Base-by-base conservation (phyloP, 2,329 filamentous ascomycete genomes). In the Colletotrichum sp. region DNA sequence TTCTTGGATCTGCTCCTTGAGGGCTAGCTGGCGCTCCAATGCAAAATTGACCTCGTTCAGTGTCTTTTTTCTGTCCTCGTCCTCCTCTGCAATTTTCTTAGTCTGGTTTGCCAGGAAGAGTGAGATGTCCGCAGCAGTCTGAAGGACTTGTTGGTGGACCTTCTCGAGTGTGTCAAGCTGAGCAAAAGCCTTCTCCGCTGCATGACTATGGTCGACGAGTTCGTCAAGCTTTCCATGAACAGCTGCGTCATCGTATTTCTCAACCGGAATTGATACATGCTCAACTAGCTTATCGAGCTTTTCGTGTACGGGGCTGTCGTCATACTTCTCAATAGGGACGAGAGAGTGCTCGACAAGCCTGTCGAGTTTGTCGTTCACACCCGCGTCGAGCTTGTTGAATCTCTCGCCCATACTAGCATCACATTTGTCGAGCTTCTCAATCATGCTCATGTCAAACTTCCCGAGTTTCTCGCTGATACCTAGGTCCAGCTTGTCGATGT, bases 141-240 rank as follows among this genome's bases (percentile, higher is more conserved):
- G 90, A 82, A 95, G 92, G 72, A 99, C 95, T 79, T 98, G 94
- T 78, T 94, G 90, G 80, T 98, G 95, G 66, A 98, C 97, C 83
- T 96, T 91, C 78, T 98, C 95, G 7, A 99, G 90, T 28, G 95
- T 94, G 77, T 94, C 93, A 61, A 98, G 90, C 79, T 96, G 95
- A 7, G 90, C 88, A 43, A 95, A 91, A 2, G 94, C 92, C 81
- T 95, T 93, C 67, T 90, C 90, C 0, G 94, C 90, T 24, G 91
- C 89, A 30, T 92, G 88, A 36, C 90, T 92, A 80, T 94, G 92
- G 66, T 90, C 90, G 55, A 95, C 87, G 5, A 94, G 84, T 77
- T 78, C 80, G 76, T 82, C 81, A n/a, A 83, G 79, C 73, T 81
- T 83, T 9, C 77, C 77, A 28, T 80, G 80, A 28, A 83, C 75